These are phyloP conservation scores for Coniochaeta prunicola DNA, from an alignment of 2,329 filamentous ascomycete species.

Conservation along the genomic window DNA sequence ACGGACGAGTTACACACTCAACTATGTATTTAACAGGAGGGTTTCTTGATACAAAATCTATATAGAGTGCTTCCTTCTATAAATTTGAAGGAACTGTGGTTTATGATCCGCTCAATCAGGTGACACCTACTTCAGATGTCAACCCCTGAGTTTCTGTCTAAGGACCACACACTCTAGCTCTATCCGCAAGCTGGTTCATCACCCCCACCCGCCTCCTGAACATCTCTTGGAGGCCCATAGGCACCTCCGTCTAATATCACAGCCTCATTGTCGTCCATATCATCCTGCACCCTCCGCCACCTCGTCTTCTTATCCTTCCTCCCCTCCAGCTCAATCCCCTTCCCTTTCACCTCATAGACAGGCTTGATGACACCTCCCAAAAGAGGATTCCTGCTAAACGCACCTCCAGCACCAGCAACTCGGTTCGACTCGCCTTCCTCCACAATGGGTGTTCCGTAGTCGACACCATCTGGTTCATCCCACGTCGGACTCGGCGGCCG, in stretches of 20 bases:
- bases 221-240: slow-evolving; percentile 28
- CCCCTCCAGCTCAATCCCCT: slow-evolving; percentile 35
- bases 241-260: slow-evolving; percentile 52
- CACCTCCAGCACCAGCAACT: slow-evolving; percentile 35
- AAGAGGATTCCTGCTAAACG: slow-evolving; percentile 63
- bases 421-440: slow-evolving; percentile 22
- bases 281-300: slow-evolving; percentile 57
- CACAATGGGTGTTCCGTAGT: slow-evolving; percentile 12
- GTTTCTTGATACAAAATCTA: no score
- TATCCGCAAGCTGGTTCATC: slow-evolving; percentile 27
- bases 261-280: slow-evolving; percentile 49
- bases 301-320: slow-evolving; percentile 34
- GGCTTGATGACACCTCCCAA: slow-evolving; percentile 60
- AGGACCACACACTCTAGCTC: background rate
- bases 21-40: no score
- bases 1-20: no score
- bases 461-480: slow-evolving; percentile 22
- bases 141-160: background rate
- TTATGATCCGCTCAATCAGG: no score
- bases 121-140: no score
- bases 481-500: slow-evolving; percentile 46
- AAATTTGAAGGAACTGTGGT: no score
- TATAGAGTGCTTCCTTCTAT: no score
- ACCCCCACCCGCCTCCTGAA: slow-evolving; percentile 6
- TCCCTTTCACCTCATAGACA: slow-evolving; percentile 47